Base-by-base conservation (phyloP, 805 yeast species). In the Nadsonia fulvescens region DNA sequence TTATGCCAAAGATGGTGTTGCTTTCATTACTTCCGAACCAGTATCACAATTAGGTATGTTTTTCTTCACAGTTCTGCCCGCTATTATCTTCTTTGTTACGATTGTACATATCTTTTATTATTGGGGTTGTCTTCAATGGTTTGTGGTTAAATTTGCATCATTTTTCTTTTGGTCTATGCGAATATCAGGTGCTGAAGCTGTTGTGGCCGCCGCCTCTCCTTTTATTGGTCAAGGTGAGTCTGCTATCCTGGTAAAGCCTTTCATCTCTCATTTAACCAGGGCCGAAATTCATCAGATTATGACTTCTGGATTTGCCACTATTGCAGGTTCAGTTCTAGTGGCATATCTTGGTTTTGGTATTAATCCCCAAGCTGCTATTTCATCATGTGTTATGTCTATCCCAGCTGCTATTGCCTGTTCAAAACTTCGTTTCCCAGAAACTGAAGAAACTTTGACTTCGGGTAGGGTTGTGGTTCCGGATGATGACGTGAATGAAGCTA, bases 311-410 rank as follows among this genome's bases (percentile, higher is more conserved):
- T 68, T 69, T 40, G 63, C 73, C n/a, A 68, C 75, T 25, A 66
- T 68, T 33, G 60, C 73, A 2, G 76, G 76, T 13, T 63, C 72
- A 3, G 73, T 67, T 17, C 53, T 68, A 37, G 72, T 67, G 3
- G 61, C 71, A 4, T 68, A 68, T 43, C 63, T 68, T 32, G 69
- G 71, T 3, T 51, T 68, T 42, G 76, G 75, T 18, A 56, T 69
- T 37, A 65, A 63, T 36, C 55, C 75, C 2, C 70, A 66, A 36
- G 73, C 72, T 5, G 53, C 69, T 41, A 64, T 68, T n/a, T 61
- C 71, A 12, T 61, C 71, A 18, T 69, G 75, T 52, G 69, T 69
- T 28, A 68, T 68, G 76, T 66, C 74, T 2, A 66, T 68, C 40
- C 76, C 76, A 5, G 70, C 70, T 17, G 60, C 72, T 8, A 47